Conservation (phyloP, 768 basidiomycete genomes). For the Tricholoma hemisulphureum region DNA sequence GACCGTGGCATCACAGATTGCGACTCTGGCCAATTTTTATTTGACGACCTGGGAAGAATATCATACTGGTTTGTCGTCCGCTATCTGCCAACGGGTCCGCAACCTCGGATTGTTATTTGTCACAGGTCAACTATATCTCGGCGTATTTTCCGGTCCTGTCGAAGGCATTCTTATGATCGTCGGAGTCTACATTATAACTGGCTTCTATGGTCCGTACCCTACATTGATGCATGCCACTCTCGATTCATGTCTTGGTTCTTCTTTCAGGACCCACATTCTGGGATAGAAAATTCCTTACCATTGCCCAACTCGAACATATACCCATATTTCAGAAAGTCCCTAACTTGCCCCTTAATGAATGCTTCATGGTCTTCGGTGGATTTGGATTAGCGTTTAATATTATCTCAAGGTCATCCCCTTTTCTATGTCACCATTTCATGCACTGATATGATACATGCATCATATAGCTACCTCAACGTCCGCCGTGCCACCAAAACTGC, state of each 20-base stretch:
- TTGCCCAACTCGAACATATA: slow-evolving; percentile 54
- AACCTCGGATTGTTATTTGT: background rate
- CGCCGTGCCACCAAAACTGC: slow-evolving; percentile 45
- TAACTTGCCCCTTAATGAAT: slow-evolving; percentile 75
- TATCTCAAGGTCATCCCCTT: slow-evolving; percentile 53
- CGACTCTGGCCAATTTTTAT: slow-evolving; percentile 76
- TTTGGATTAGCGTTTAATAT: slow-evolving; percentile 80
- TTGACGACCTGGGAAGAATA: slow-evolving; percentile 84
- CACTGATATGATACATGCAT: background rate
- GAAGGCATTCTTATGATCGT: slow-evolving; percentile 93
- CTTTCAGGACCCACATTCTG: slow-evolving; percentile 71
- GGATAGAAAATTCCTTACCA: slow-evolving; percentile 66
- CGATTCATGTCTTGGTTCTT: background rate
- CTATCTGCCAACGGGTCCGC: background rate
- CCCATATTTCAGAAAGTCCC: slow-evolving; percentile 53
- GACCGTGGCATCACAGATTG: slow-evolving; percentile 86
- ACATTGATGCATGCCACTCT: background rate
- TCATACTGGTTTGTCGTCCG: slow-evolving; percentile 63
- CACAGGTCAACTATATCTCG: slow-evolving; percentile 83
- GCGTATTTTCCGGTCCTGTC: slow-evolving; percentile 91
- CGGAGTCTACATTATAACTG: slow-evolving; percentile 73
- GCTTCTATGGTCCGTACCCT: slow-evolving; percentile 57
- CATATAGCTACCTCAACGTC: slow-evolving; percentile 75
- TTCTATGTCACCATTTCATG: background rate
- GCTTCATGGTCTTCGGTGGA: slow-evolving; percentile 81